These are phyloP conservation scores for Pseudogymnoascus sp. DNA, from an alignment of 2,329 filamentous ascomycete species.

Conservation along the genomic window DNA sequence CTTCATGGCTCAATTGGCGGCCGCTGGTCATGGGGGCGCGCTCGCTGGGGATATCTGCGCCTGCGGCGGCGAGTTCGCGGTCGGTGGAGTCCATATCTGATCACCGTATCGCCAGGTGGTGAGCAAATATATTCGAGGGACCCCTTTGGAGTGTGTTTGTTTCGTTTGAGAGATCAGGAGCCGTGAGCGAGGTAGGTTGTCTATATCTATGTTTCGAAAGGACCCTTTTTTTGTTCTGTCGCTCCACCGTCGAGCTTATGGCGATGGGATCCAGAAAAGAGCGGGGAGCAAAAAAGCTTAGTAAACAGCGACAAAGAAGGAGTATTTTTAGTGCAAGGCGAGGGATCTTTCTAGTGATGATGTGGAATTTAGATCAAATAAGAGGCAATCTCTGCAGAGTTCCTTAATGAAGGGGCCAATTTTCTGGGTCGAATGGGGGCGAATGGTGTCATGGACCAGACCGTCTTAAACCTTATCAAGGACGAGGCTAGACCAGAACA, in stretches of 20 bases:
- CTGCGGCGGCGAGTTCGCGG: background rate
- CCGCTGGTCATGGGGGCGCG: background rate
- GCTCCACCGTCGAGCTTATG: background rate
- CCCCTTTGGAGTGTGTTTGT: background rate
- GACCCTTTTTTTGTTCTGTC: background rate
- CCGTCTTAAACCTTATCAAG: background rate
- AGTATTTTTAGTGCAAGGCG: background rate
- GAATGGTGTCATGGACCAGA: background rate
- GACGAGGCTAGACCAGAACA: background rate
- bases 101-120: background rate
- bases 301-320: background rate
- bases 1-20: conserved; percentile 38
- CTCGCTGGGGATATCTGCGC: background rate
- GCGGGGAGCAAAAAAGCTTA: background rate
- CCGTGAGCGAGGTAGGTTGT: background rate
- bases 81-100: conserved; percentile 5
- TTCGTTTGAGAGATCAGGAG: background rate
- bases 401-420: background rate
- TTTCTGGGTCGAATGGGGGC: background rate
- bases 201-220: background rate
- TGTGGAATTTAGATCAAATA: background rate
- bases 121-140: conserved; percentile 4
- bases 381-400: background rate
- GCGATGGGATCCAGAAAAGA: background rate
- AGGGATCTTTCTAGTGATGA: background rate